Evolutionary conservation across 352 stramenopile species (phyloP), one percentile per base, ranked within the genome.

Genomic region (Thalassiosira hispida): DNA sequence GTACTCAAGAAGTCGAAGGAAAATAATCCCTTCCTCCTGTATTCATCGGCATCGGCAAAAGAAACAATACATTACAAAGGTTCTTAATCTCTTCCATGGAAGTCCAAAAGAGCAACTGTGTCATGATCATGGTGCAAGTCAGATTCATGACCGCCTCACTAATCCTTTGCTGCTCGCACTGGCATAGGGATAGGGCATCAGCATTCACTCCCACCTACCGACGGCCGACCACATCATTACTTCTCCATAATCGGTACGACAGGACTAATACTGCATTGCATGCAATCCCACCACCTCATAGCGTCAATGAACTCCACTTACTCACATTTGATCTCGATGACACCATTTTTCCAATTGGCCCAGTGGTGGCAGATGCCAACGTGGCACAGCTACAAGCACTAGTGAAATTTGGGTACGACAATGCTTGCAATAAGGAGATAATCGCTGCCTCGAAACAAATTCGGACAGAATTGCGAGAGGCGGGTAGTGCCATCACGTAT

Each of bases 311-410:
- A 73, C 52, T 82, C 12, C 38, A 56, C n/a, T 63, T 93, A 5
- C 22, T 93, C 7, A 88, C 89, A 0, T 93, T 93, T 77, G 89
- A 94, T 77, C 63, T 94, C 11, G 89, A 94, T 70, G 87, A 94
- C 69, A 91, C 87, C 4, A 47, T 94, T 1, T 94, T 85, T 60
- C 84, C 89, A 18, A 84, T 86, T 9, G 73, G 14, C 22, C 66
- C 73, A 2, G 89, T 93, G 2, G 70, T 93, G 11, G 7, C 60
- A 0, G 80, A 87, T 27, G 89, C 89, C 46, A 94, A 94, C 53
- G 33, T 55, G 3, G 79, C 61, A 7, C 78, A 87, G 47, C 57
- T 84, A 14, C 5, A 63, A 44, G 49, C 53, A 11, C 62, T 92
- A 49, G 25, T 72, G 18, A 69, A 63, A 8, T 77, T 74, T 46